Conservation (phyloP, 1,139 yeast species). For the Sugiyamaella castrensis region DNA sequence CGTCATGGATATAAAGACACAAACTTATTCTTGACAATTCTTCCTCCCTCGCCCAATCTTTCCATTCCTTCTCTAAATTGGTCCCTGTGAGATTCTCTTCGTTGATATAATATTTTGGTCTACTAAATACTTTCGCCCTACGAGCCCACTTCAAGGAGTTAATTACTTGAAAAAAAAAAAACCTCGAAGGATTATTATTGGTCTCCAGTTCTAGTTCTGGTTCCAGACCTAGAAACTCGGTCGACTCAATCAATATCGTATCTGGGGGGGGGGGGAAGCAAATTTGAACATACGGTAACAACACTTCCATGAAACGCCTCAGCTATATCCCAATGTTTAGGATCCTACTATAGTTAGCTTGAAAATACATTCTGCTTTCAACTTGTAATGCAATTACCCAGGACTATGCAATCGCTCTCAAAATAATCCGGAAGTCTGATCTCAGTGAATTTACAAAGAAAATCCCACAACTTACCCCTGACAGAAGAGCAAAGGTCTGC, state of each 20-base stretch:
- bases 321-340: conserved; percentile 1
- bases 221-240: no score
- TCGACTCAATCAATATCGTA: neutral
- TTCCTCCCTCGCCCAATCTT: conserved; percentile 1
- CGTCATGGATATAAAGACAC: neutral
- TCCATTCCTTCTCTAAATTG: neutral
- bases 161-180: neutral
- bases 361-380: neutral
- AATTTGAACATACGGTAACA: neutral
- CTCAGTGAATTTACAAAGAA: neutral
- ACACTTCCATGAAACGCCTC: neutral
- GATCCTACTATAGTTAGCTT: no score
- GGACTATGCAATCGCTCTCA: neutral
- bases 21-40: neutral
- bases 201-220: no score
- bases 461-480: neutral
- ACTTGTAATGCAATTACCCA: neutral
- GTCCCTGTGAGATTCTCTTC: neutral
- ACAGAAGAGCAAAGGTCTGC: neutral
- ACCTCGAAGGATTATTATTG: no score
- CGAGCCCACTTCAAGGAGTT: neutral
- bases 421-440: neutral
- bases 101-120: neutral
- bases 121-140: neutral
- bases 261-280: neutral